Evolutionary conservation across 2,329 filamentous ascomycete species (phyloP), one percentile per base, ranked within the genome.

Genomic region (Clonostachys solani): DNA sequence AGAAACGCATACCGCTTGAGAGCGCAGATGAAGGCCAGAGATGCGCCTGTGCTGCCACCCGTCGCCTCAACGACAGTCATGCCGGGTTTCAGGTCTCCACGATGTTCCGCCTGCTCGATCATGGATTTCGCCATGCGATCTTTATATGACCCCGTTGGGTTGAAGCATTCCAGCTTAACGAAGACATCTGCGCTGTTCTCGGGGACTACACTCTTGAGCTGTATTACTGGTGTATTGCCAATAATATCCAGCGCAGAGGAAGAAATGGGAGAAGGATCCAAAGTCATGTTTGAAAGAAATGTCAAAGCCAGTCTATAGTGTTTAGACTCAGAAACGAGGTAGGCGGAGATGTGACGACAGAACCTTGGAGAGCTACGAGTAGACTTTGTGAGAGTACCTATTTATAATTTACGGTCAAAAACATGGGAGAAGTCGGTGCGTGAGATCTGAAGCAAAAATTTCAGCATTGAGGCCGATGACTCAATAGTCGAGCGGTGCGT

Each of bases 1-100:
- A 29, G 40, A 16, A 52, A 50, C 6, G 53, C 55, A 40, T 60
- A 63, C 6, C 54, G 51, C 37, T 57, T 58, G 16, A 59, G 53
- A 2, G 57, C 49, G 33, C 50, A 52, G 16, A 50, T 44, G 33
- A 35, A 54, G 16, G 45, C 46, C 5, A 52, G 44, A 8, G 48
- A 52, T 3, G 46, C 47, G 7, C 50, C 50, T 10, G 50, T 52
- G 38, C 49, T 52, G 23, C 49, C 48, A 7, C 50, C 49, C 4
- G 50, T 52, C 19, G 49, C 49, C 18, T 52, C 50, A 36, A 52
- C 44, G 8, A 49, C 48, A 2, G 38, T 47, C 33, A 40, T 42
- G 12, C 42, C 49, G 3, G 44, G 42, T 16, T 23, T 46, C 8
- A 52, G 44, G n/a, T 33, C 18, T 2, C 50, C 46, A 29, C 35